Conservation (phyloP, 108 stramenopile species). For the Conticribra guillardii region DNA sequence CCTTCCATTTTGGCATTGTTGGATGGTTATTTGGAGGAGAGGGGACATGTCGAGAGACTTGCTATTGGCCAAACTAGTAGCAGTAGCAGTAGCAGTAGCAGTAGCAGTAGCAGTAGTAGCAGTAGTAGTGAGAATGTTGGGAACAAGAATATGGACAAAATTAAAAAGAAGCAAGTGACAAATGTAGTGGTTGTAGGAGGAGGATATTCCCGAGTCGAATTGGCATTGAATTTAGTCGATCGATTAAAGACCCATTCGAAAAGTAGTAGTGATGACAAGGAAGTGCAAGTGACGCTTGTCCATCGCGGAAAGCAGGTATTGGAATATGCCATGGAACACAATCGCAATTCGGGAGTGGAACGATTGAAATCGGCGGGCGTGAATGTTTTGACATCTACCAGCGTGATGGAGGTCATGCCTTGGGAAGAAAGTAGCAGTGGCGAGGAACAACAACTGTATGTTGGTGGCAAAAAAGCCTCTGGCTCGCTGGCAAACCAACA, state of each 20-base stretch:
- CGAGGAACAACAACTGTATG: no score
- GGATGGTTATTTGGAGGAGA: slow-evolving; percentile 35
- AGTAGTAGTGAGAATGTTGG: no score
- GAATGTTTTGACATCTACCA: slow-evolving; percentile 47
- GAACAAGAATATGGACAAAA: no score
- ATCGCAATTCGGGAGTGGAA: slow-evolving; percentile 41
- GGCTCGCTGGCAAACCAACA: slow-evolving; percentile 14
- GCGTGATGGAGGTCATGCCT: slow-evolving; percentile 33
- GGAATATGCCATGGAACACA: slow-evolving; percentile 52
- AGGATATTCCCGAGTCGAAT: slow-evolving; percentile 85
- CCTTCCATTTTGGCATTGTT: slow-evolving; percentile 77
- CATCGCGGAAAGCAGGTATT: slow-evolving; percentile 52
- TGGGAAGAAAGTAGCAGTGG: slow-evolving; percentile 10
- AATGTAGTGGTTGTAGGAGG: slow-evolving; percentile 80
- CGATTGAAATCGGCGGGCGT: slow-evolving; percentile 47
- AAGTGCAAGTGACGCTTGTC: slow-evolving; percentile 50
- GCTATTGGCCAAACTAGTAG: no score
- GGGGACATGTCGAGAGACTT: no score
- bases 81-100: no score
- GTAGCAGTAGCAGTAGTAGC: no score
- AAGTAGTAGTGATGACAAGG: slow-evolving; percentile 5
- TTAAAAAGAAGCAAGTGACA: slow-evolving; percentile 4
- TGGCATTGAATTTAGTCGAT: slow-evolving; percentile 59
- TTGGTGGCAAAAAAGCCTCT: background rate
- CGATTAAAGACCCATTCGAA: slow-evolving; percentile 11